Percentiles rank a stretch among this genome's conserved stretches.
These are phyloP conservation scores for Talaromyces verruculosus DNA, from an alignment of 2,329 filamentous ascomycete genomes.

Conservation along the genomic window DNA sequence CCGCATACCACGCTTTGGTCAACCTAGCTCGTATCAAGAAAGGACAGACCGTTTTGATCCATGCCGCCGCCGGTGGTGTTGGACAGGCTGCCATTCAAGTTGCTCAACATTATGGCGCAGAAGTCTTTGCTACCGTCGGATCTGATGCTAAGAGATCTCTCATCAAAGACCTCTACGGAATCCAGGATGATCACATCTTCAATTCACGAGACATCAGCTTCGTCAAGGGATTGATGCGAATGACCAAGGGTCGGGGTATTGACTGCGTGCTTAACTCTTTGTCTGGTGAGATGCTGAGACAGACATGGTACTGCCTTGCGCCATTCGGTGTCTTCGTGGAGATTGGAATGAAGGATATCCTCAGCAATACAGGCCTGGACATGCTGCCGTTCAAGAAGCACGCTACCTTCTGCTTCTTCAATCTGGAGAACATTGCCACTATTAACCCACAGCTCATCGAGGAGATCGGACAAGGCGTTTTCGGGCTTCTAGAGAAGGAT, in stretches of 20 bases:
- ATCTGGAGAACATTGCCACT: background rate
- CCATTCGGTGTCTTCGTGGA: background rate
- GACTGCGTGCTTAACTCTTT: slow-evolving; percentile 20
- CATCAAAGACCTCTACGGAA: slow-evolving; percentile 18
- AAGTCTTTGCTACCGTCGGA: slow-evolving; percentile 23
- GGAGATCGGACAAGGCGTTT: background rate
- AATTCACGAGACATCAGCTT: slow-evolving; percentile 17
- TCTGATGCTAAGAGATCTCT: slow-evolving; percentile 21
- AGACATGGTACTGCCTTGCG: background rate
- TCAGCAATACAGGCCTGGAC: background rate
- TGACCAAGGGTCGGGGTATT: slow-evolving; percentile 29
- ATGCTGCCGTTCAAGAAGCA: background rate
- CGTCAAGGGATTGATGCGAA: slow-evolving; percentile 3
- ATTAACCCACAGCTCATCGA: background rate
- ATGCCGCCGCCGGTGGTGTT: slow-evolving; percentile 25
- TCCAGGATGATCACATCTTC: slow-evolving; percentile 21
- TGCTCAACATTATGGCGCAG: slow-evolving; percentile 25
- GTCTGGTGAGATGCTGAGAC: background rate
- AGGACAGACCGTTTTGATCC: slow-evolving; percentile 27
- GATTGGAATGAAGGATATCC: background rate
- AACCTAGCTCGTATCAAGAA: slow-evolving; percentile 11
- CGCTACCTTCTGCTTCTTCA: background rate
- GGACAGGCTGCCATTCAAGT: slow-evolving; percentile 27
- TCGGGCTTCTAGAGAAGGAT: background rate
- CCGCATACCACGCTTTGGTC: slow-evolving; percentile 9